Evolutionary conservation across 371 early-diverging fungal species (phyloP).

Genomic region (Funneliformis caledonium): DNA sequence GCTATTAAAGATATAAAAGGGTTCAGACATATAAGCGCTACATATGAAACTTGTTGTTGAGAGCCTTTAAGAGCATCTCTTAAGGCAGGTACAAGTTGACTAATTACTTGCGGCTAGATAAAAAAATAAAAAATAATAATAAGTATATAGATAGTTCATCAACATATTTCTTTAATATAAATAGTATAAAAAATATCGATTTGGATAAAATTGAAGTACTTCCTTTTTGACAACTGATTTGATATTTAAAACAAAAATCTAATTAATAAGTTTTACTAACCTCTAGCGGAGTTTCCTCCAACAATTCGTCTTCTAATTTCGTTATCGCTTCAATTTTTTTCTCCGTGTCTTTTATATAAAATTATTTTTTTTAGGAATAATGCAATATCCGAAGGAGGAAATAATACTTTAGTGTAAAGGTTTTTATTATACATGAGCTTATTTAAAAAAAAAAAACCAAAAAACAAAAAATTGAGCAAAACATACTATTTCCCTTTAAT

Average conservation of each 20-base stretch:
- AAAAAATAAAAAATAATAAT: background rate
- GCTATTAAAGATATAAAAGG: slow-evolving; percentile 8
- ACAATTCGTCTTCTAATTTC: slow-evolving; percentile 24
- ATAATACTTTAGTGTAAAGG: background rate
- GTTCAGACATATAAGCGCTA: slow-evolving; percentile 1
- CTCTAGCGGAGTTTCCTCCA: slow-evolving; percentile 22
- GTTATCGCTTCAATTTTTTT: slow-evolving; percentile 35
- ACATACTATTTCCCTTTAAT: slow-evolving; percentile 38
- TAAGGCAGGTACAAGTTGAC: slow-evolving; percentile 3
- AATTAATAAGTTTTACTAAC: background rate
- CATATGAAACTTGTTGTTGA: slow-evolving; percentile 14
- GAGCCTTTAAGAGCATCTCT: slow-evolving; percentile 32
- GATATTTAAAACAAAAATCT: too few relatives aligned
- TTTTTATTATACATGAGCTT: background rate
- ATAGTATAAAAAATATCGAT: background rate
- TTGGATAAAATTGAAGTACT: background rate
- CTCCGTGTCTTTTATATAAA: slow-evolving; percentile 21
- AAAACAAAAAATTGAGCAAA: background rate
- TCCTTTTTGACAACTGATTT: background rate
- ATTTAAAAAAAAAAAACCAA: background rate
- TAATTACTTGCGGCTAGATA: slow-evolving; percentile 35
- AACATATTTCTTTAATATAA: background rate
- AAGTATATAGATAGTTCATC: background rate
- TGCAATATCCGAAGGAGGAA: background rate
- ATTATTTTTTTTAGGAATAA: background rate